Conservation (phyloP, 495 filamentous ascomycete genomes). For the Aspergillus carlsbadensis region DNA sequence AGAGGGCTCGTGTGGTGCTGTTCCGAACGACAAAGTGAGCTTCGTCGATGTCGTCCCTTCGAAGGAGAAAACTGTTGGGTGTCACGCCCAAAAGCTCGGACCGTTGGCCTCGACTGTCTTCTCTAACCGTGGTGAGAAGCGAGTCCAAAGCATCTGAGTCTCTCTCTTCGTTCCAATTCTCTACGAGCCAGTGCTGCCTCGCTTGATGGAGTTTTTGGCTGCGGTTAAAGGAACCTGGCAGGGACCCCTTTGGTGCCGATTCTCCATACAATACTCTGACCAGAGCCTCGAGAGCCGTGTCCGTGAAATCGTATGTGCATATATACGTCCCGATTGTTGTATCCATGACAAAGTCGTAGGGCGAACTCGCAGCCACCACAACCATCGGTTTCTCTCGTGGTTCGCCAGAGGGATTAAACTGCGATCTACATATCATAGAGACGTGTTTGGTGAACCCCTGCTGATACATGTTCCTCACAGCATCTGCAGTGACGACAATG, state of each 20-base stretch:
- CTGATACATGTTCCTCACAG: slow-evolving; percentile 86
- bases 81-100: slow-evolving; percentile 64
- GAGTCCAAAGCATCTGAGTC: slow-evolving; percentile 68
- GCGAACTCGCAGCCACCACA: slow-evolving; percentile 87
- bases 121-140: slow-evolving; percentile 62
- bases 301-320: slow-evolving; percentile 92
- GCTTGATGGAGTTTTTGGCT: slow-evolving; percentile 79
- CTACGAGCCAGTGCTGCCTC: slow-evolving; percentile 85
- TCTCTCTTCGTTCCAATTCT: slow-evolving; percentile 74
- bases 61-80: slow-evolving; percentile 73
- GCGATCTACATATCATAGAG: slow-evolving; percentile 87
- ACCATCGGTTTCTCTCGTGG: slow-evolving; percentile 65
- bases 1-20: slow-evolving; percentile 80
- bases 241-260: slow-evolving; percentile 63
- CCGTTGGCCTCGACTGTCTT: slow-evolving; percentile 54
- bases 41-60: slow-evolving; percentile 66
- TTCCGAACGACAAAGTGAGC: slow-evolving; percentile 89
- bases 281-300: slow-evolving; percentile 79
- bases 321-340: slow-evolving; percentile 81
- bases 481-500: slow-evolving; percentile 85
- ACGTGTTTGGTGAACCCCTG: slow-evolving; percentile 90
- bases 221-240: slow-evolving; percentile 80
- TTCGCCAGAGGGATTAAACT: slow-evolving; percentile 53
- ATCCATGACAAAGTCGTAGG: slow-evolving; percentile 95
- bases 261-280: slow-evolving; percentile 82